Percentiles rank a stretch among this genome's conserved stretches.
These are phyloP conservation scores for Mucor irregularis DNA, from an alignment of 371 early-diverging fungal genomes.

Conservation along the genomic window DNA sequence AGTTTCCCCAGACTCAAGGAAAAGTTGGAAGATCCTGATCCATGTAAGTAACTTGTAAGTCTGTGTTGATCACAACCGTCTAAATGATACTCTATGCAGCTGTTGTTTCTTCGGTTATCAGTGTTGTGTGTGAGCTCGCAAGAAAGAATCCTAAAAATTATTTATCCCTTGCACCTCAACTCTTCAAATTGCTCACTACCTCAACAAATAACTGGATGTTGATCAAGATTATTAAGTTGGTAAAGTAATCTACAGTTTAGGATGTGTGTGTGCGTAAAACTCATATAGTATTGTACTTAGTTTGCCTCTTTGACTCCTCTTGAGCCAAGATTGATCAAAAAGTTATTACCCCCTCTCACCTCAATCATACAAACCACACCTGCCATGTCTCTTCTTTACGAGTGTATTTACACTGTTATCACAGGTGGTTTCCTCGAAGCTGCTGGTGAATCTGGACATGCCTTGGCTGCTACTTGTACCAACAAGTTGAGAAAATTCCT, in stretches of 20 bases:
- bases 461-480: constrained; percentile 83
- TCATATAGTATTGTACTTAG: constrained; percentile 31
- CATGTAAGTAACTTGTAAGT: constrained; percentile 70
- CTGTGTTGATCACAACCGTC: too few species aligned
- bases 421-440: constrained; percentile 84
- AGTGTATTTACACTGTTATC: constrained; percentile 92
- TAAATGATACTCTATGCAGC: too few species aligned
- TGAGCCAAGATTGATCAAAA: constrained; percentile 92
- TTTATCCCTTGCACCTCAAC: constrained; percentile 89
- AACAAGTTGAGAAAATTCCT: constrained; percentile 84
- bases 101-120: constrained; percentile 91
- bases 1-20: constrained; percentile 89
- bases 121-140: constrained; percentile 95
- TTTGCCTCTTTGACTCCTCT: constrained; percentile 91
- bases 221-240: constrained; percentile 96
- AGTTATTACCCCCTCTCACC: constrained; percentile 83
- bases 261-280: too few species aligned
- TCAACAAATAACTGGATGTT: constrained; percentile 97
- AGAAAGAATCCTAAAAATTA: constrained; percentile 89
- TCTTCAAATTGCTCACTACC: constrained; percentile 86
- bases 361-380: constrained; percentile 84
- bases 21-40: constrained; percentile 89
- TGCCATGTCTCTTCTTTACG: constrained; percentile 94
- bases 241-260: too few species aligned
- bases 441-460: constrained; percentile 61